Conservation (phyloP, 148 eudicot species). For the Polygonum maritimum region DNA sequence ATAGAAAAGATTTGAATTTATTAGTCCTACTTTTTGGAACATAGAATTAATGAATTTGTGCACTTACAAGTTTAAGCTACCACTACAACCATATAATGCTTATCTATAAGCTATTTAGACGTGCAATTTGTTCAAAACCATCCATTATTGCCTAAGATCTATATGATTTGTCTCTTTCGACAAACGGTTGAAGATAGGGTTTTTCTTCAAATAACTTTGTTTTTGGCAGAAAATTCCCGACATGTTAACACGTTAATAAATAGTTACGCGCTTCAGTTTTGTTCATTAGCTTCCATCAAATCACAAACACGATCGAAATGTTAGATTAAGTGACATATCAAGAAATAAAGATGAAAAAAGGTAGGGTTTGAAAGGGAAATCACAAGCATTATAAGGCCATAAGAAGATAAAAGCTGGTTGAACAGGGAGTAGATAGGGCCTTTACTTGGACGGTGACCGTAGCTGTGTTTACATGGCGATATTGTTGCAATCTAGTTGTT, state of each 20-base stretch:
- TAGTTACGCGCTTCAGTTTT: background rate
- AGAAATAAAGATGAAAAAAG: background rate
- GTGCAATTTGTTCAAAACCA: background rate
- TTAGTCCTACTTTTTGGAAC: background rate
- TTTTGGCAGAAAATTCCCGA: background rate
- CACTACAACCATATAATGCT: background rate
- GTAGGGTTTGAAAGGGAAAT: background rate
- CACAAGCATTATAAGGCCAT: background rate
- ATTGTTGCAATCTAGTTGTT: background rate
- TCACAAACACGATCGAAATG: background rate
- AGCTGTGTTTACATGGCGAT: background rate
- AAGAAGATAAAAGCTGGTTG: background rate
- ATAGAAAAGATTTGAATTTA: background rate
- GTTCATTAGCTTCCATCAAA: background rate
- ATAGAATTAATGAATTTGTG: background rate
- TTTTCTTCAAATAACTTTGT: background rate
- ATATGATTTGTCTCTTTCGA: background rate
- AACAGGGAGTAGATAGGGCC: background rate
- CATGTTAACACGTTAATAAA: background rate
- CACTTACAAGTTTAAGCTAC: background rate
- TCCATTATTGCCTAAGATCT: background rate
- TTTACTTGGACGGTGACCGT: background rate
- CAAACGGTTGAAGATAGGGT: background rate
- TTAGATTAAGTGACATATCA: background rate
- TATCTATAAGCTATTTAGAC: constrained; percentile 7